These are phyloP conservation scores for Kurtzmaniella quercitrusa DNA, from an alignment of 1,139 yeast genomes.

Conservation along the genomic window DNA sequence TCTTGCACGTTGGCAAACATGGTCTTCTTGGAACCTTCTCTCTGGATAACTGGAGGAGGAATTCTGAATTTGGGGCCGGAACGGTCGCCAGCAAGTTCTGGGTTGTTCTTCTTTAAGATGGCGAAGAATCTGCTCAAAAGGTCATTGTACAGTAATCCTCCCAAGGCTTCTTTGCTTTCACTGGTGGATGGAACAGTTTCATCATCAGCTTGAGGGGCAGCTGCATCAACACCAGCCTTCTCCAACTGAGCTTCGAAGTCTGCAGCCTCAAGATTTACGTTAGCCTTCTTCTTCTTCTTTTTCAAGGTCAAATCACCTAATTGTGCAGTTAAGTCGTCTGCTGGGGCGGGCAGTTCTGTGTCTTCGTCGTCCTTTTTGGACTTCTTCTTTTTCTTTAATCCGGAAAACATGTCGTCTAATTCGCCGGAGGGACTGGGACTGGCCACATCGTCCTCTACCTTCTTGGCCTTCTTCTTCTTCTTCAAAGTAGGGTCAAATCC, in stretches of 20 bases:
- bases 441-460: constrained; percentile 34
- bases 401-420: constrained; percentile 50
- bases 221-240: constrained; percentile 76
- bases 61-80: constrained; percentile 90
- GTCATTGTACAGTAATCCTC: constrained; percentile 72
- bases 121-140: constrained; percentile 80
- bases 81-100: constrained; percentile 96
- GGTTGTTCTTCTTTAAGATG: constrained; percentile 87
- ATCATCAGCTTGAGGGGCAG: constrained; percentile 26
- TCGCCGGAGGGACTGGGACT: constrained; percentile 34
- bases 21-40: constrained; percentile 97
- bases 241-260: constrained; percentile 90
- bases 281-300: constrained; percentile 77
- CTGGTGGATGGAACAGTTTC: constrained; percentile 5
- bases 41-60: constrained; percentile 95
- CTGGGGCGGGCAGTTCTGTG: constrained; percentile 32
- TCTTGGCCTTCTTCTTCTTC: constrained; percentile 78
- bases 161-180: constrained; percentile 24
- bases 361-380: constrained; percentile 37
- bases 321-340: constrained; percentile 57
- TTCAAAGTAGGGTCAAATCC: constrained; percentile 77
- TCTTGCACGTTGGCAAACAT: constrained; percentile 94
- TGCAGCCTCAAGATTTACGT: constrained; percentile 52
- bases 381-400: constrained; percentile 53
- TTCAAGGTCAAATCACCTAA: constrained; percentile 73